These are phyloP conservation scores for Fusarium sp. DNA, from an alignment of 2,329 filamentous ascomycete genomes.

Conservation along the genomic window DNA sequence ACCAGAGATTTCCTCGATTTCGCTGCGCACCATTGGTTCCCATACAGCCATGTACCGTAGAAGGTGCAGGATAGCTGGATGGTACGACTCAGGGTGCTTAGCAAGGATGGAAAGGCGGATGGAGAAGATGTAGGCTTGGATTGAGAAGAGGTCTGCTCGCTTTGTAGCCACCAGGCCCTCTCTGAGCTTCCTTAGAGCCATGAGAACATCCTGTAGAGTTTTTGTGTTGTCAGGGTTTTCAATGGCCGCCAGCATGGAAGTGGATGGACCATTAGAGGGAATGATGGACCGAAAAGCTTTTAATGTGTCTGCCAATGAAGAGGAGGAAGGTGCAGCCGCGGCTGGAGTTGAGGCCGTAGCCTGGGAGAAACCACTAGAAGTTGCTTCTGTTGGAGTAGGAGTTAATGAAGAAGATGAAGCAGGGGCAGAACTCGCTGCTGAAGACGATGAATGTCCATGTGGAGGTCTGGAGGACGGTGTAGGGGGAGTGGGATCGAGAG, in stretches of 20 bases:
- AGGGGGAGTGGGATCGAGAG: slow-evolving; percentile 24
- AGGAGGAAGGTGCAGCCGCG: slow-evolving; percentile 10
- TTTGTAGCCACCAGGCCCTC: slow-evolving; percentile 87
- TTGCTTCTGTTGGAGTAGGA: background rate
- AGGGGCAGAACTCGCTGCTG: slow-evolving; percentile 1
- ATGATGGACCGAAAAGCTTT: slow-evolving; percentile 22
- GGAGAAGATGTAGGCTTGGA: slow-evolving; percentile 91
- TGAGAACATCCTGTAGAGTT: slow-evolving; percentile 78
- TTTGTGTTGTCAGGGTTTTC: slow-evolving; percentile 58
- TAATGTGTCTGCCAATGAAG: slow-evolving; percentile 16
- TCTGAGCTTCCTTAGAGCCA: slow-evolving; percentile 89
- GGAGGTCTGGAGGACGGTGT: slow-evolving; percentile 21
- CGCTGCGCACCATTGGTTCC: slow-evolving; percentile 74
- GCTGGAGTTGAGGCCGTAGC: background rate
- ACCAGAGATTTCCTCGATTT: slow-evolving; percentile 80
- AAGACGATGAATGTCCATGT: slow-evolving; percentile 10
- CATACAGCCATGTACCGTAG: slow-evolving; percentile 75
- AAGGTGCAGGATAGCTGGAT: slow-evolving; percentile 84
- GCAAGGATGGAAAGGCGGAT: slow-evolving; percentile 85
- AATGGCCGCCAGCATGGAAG: slow-evolving; percentile 30
- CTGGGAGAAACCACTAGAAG: background rate
- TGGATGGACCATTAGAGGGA: slow-evolving; percentile 25
- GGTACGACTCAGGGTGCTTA: slow-evolving; percentile 87
- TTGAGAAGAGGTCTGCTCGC: slow-evolving; percentile 81
- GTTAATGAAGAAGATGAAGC: background rate